phyloP scores from a whole-genome alignment of 495 filamentous ascomycete species.

The Elaphomyces granulatus region DNA sequence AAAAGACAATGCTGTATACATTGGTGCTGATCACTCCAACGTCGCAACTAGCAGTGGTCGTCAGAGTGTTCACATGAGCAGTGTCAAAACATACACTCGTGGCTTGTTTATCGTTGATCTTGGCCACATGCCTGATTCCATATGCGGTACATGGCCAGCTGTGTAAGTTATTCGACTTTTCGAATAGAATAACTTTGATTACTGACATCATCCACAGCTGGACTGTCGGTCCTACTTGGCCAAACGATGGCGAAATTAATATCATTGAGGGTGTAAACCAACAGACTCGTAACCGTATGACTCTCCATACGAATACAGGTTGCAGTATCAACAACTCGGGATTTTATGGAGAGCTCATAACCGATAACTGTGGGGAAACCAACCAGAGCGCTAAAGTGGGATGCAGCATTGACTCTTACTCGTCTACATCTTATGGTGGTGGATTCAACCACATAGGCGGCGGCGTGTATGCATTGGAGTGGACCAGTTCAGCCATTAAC shows the following conservation, averaged over 20 bases:
- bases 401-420: constrained; percentile 33
- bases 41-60: constrained; percentile 36
- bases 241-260: constrained; percentile 55
- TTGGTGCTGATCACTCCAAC: constrained; percentile 28
- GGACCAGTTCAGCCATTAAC: constrained; percentile 42
- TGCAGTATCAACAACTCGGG: constrained; percentile 42
- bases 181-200: constrained; percentile 5
- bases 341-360: constrained; percentile 23
- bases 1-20: constrained; percentile 26
- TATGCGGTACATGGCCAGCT: constrained; percentile 47
- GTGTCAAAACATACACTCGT: constrained; percentile 35
- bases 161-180: constrained; percentile 38
- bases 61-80: constrained; percentile 39
- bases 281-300: constrained; percentile 41
- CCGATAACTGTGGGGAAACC: constrained; percentile 37
- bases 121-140: constrained; percentile 38
- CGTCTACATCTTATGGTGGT: constrained; percentile 33
- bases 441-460: constrained; percentile 44
- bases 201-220: constrained; percentile 31
- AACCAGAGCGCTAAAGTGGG: constrained; percentile 35
- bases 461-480: constrained; percentile 51
- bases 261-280: constrained; percentile 59
- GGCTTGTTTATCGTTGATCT: constrained; percentile 48
- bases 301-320: constrained; percentile 46
- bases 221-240: constrained; percentile 47